A percentile compares a stretch with the other conserved stretches of the same genome.
These are phyloP conservation scores for Boletus rubescentipes DNA, from an alignment of 768 basidiomycete species.

Conservation along the genomic window DNA sequence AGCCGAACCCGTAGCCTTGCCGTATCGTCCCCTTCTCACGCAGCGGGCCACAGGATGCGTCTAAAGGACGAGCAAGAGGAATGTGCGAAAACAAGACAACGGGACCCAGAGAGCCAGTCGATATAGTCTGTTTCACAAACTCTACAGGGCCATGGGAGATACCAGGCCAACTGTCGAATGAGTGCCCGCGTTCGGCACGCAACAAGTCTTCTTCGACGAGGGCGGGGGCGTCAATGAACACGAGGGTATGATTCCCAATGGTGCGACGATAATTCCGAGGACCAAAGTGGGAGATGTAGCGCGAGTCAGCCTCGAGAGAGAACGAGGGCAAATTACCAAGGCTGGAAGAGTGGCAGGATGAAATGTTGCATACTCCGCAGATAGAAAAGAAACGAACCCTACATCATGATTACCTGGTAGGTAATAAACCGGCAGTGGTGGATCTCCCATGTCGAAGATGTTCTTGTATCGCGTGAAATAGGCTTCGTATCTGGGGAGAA, in stretches of 20 bases:
- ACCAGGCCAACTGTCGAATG: conserved; percentile 48
- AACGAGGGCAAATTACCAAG: conserved; percentile 30
- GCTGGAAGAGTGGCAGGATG: conserved; percentile 15
- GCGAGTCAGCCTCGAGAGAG: conserved; percentile 44
- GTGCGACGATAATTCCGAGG: conserved; percentile 60
- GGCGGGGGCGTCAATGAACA: conserved; percentile 72
- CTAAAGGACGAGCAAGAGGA: conserved; percentile 75
- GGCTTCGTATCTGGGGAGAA: conserved; percentile 59
- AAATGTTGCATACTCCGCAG: neutral
- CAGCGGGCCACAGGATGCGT: conserved; percentile 69
- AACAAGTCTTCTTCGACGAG: conserved; percentile 72
- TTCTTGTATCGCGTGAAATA: conserved; percentile 67
- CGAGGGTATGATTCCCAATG: conserved; percentile 68
- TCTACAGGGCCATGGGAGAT: conserved; percentile 51
- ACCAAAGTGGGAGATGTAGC: conserved; percentile 79
- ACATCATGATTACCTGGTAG: conserved; percentile 93
- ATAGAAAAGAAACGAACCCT: conserved; percentile 46
- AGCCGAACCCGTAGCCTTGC: conserved; percentile 74
- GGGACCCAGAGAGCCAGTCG: conserved; percentile 37
- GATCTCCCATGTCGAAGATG: conserved; percentile 57
- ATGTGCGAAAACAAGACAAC: conserved; percentile 84
- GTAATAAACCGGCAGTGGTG: conserved; percentile 56
- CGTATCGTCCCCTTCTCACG: conserved; percentile 75
- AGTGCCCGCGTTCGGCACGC: conserved; percentile 41
- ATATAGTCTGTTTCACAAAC: conserved; percentile 46